phyloP scores from a whole-genome alignment of 495 filamentous ascomycete species.

The Talaromyces nanjingensis region DNA sequence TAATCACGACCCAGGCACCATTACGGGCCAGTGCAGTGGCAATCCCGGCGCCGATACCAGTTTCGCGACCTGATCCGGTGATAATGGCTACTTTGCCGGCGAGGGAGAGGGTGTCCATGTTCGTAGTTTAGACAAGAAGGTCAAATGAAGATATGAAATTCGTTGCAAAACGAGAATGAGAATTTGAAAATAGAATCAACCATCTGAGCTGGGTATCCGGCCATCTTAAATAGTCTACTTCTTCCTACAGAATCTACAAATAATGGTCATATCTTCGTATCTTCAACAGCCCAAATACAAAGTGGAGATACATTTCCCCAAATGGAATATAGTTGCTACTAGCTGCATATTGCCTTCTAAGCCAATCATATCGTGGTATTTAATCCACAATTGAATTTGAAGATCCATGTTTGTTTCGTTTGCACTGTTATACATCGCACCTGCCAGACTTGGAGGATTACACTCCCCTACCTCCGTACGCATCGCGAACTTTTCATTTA shows the following conservation, averaged over 20 bases:
- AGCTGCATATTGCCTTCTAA: conserved; percentile 6
- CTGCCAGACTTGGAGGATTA: neutral
- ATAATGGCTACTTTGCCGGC: conserved; percentile 43
- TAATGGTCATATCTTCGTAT: no score
- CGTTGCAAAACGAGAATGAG: neutral
- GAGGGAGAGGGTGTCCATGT: conserved; percentile 25
- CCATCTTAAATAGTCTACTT: neutral
- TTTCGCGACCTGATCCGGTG: conserved; percentile 38
- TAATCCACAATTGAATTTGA: neutral
- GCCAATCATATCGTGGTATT: neutral
- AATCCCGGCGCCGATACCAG: conserved; percentile 40
- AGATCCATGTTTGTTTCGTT: neutral
- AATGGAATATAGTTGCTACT: conserved; percentile 1
- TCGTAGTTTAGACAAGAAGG: conserved; percentile 9
- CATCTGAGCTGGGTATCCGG: neutral
- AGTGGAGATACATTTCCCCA: neutral
- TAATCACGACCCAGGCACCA: conserved; percentile 27
- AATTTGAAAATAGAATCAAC: neutral
- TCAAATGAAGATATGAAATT: neutral
- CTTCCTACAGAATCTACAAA: no score
- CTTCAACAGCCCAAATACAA: no score
- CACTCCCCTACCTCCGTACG: neutral
- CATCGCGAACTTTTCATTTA: neutral
- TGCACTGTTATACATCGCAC: neutral
- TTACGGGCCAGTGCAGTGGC: conserved; percentile 30